Evolutionary conservation across 805 yeast genomes (phyloP), one percentile per base, ranked within the genome.

Genomic region (Saccharomycopsis fermentans): DNA sequence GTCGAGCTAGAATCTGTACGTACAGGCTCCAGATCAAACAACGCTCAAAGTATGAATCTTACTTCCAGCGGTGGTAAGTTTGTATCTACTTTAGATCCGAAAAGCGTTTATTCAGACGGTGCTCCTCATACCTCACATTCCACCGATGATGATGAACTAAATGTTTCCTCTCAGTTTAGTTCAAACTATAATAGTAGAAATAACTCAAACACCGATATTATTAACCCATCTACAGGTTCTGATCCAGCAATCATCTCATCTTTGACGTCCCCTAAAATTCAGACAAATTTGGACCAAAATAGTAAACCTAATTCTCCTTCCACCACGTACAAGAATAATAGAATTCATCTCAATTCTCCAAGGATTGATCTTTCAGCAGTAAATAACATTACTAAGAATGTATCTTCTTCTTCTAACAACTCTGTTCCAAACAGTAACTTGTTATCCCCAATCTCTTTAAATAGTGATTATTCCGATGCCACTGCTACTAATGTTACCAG

Each of bases 271-370:
- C 63, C 62, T 12, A 61, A 61, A 36, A 50, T 57, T 4, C 35
- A 26, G n/a, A n/a, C 29, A 19, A 37, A 55, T 21, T 21, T 32
- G 5, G 24, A 32, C 48, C 14, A 52, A 51, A 16, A 11, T 53
- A n/a, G 43, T 35, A 19, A 34, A 26, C 52, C 58, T 3, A 59
- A 54, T 21, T 59, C 62, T 6, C 63, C 63, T 5, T 59, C 62
- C 5, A 55, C 63, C 5, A 47, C 63, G 5, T 61, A 61, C 39
- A 55, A 54, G 26, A 48, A 61, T 32, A 56, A 56, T 19, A 54
- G 63, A 50, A 61, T 61, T 6, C 63, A 61, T 29, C 54, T 59
- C 2, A 62, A 58, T 11, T 57, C 60, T 12, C 63, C 63, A 36
- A 47, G 61, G 27, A 40, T 39, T 29, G 61, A 57, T 26, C 40